phyloP scores from a whole-genome alignment of 305 asterid genomes.

The Fraxinus nigra region DNA sequence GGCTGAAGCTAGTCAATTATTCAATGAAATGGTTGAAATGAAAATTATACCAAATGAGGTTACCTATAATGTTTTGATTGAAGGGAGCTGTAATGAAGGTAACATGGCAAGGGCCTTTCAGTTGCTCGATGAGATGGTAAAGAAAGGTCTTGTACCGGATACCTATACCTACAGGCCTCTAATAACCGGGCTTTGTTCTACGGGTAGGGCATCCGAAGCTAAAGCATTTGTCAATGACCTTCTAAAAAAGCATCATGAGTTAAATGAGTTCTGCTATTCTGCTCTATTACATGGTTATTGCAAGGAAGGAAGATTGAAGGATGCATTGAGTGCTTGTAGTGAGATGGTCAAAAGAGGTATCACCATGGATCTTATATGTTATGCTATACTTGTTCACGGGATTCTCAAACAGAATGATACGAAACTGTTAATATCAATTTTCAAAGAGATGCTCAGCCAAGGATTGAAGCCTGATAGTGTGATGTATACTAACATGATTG shows the following conservation, averaged over 20 bases:
- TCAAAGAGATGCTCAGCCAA: conserved; percentile 54
- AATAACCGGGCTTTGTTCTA: conserved; percentile 63
- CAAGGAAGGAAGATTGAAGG: conserved; percentile 58
- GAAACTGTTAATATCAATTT: conserved; percentile 31
- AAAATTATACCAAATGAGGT: conserved; percentile 62
- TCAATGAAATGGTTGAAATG: conserved; percentile 52
- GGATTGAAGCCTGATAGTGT: conserved; percentile 71
- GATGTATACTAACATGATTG: conserved; percentile 61
- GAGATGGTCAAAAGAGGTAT: conserved; percentile 67
- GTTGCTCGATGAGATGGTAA: conserved; percentile 66
- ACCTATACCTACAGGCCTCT: conserved; percentile 73
- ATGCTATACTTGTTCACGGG: conserved; percentile 59
- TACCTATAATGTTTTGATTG: conserved; percentile 75
- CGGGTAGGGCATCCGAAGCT: conserved; percentile 63
- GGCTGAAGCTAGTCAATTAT: conserved; percentile 57
- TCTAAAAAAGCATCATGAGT: conserved; percentile 39
- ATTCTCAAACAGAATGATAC: conserved; percentile 46
- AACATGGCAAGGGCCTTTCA: conserved; percentile 56
- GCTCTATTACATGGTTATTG: conserved; percentile 74
- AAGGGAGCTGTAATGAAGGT: conserved; percentile 67
- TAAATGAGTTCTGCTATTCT: conserved; percentile 77
- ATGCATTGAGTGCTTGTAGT: conserved; percentile 45
- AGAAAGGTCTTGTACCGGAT: conserved; percentile 71
- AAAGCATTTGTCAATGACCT: conserved; percentile 54
- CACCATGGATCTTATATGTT: conserved; percentile 64